phyloP scores from a whole-genome alignment of 768 basidiomycete species.

The Suillus bovinus region DNA sequence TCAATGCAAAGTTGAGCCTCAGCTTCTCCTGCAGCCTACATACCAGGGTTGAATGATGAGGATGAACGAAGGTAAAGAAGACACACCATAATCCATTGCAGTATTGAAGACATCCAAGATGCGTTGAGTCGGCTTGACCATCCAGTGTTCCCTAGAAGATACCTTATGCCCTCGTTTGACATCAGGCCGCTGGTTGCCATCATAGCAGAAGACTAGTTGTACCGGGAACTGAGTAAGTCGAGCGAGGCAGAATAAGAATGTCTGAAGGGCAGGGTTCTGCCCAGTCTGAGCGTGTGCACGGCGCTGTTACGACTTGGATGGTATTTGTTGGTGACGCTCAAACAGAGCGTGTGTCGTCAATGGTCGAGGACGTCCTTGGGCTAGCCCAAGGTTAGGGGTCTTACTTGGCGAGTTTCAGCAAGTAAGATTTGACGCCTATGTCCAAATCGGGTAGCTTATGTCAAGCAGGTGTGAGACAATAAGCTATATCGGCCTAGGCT shows the following conservation, averaged over 20 bases:
- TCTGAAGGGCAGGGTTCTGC: neutral
- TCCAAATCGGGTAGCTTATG: no score
- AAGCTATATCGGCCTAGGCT: no score
- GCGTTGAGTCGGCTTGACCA: neutral
- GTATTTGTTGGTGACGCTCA: no score
- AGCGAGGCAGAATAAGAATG: neutral
- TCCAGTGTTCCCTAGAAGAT: neutral
- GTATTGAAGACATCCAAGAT: neutral
- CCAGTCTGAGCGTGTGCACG: neutral
- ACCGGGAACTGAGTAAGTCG: neutral
- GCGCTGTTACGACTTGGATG: no score
- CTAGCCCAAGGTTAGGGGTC: no score
- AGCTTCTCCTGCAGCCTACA: conserved; percentile 5
- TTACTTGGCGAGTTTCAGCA: no score
- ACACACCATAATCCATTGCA: neutral
- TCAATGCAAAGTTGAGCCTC: conserved; percentile 1
- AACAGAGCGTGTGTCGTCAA: no score
- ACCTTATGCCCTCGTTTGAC: neutral
- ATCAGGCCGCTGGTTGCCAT: neutral
- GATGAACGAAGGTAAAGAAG: neutral
- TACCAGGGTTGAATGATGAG: no score
- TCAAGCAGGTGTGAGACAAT: no score
- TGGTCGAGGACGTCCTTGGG: no score
- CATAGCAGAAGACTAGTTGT: neutral
- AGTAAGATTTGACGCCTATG: no score